Conservation (phyloP, 441 rosid species). For the Omphalea diandra region DNA sequence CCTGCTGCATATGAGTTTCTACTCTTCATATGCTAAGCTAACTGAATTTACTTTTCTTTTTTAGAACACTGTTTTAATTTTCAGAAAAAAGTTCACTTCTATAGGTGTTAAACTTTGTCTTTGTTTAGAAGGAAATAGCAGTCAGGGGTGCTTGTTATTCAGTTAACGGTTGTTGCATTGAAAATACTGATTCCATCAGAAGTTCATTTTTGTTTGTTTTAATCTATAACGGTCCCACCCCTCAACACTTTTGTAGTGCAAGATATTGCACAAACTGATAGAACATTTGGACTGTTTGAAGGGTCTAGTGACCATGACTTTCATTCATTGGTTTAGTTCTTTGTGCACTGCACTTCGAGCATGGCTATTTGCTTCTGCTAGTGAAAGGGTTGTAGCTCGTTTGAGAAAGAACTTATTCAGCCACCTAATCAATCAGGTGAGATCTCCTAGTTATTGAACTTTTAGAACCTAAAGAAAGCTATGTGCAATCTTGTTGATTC, state of each 20-base stretch:
- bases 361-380: conserved; percentile 84
- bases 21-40: no score
- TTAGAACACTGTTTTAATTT: no score
- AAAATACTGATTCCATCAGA: no score
- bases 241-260: background rate
- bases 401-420: conserved; percentile 73
- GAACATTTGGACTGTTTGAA: background rate
- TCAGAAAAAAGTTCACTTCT: no score
- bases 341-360: conserved; percentile 79
- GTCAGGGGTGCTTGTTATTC: no score
- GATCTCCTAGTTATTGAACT: background rate
- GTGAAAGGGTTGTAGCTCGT: conserved; percentile 95
- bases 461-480: background rate
- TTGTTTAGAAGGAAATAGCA: no score
- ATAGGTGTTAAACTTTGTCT: no score
- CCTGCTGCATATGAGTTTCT: no score
- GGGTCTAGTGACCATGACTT: background rate
- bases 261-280: background rate
- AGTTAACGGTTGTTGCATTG: no score
- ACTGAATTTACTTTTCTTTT: no score
- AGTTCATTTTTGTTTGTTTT: no score
- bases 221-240: no score
- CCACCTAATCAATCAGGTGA: conserved; percentile 84
- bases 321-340: conserved; percentile 45
- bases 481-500: background rate